Evolutionary conservation across 1,139 yeast species (phyloP).

Genomic region (Taiozyma sp.): DNA sequence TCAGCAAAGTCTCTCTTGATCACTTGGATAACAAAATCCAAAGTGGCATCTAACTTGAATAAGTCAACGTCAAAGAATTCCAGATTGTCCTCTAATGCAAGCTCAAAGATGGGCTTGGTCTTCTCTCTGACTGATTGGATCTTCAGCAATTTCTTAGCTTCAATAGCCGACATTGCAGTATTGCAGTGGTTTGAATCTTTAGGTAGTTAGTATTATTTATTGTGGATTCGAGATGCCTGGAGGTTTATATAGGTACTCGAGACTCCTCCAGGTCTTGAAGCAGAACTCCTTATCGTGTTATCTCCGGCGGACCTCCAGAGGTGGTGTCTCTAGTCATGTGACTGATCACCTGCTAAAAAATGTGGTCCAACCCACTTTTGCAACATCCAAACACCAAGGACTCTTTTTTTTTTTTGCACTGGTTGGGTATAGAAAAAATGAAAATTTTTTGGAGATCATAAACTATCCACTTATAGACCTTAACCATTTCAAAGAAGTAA

Average conservation of each 20-base stretch:
- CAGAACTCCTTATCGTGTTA: background rate
- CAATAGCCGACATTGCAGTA: background rate
- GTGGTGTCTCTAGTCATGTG: background rate
- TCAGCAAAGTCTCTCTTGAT: slow-evolving; percentile 38
- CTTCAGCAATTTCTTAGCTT: slow-evolving; percentile 32
- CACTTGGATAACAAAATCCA: slow-evolving; percentile 37
- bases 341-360: background rate
- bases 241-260: background rate
- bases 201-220: background rate
- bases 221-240: background rate
- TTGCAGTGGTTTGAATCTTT: background rate
- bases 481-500: slow-evolving; percentile 26
- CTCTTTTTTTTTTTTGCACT: background rate
- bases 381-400: slow-evolving; percentile 20
- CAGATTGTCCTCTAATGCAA: slow-evolving; percentile 31
- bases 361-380: background rate
- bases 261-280: background rate
- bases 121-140: slow-evolving; percentile 51
- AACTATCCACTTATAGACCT: slow-evolving; percentile 1
- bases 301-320: slow-evolving; percentile 10
- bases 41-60: slow-evolving; percentile 33
- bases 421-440: slow-evolving; percentile 9
- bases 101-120: slow-evolving; percentile 35
- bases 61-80: slow-evolving; percentile 42
- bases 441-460: slow-evolving; percentile 5